Evolutionary conservation across 805 yeast genomes (phyloP).

Genomic region (Suhomyces sp.): DNA sequence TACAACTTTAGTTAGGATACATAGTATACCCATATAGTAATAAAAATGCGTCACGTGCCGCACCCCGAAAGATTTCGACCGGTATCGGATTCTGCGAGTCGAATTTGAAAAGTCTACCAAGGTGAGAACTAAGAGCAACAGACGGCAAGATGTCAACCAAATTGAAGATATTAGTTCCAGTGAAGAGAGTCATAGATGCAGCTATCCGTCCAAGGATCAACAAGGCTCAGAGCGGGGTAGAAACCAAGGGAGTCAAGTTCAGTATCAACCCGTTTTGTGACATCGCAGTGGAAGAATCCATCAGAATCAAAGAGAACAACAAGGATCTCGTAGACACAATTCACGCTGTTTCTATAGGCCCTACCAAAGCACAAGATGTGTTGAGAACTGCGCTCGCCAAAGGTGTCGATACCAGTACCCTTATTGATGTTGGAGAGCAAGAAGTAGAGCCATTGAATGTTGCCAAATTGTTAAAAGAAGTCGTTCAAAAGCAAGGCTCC

Average conservation of each 20-base stretch:
- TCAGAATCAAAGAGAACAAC: conserved; percentile 66
- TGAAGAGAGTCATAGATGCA: conserved; percentile 90
- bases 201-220: conserved; percentile 92
- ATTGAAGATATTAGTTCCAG: conserved; percentile 81
- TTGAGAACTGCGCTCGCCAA: conserved; percentile 89
- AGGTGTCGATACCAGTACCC: conserved; percentile 85
- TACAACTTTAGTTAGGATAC: conserved; percentile 4
- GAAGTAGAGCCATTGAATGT: conserved; percentile 84
- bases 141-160: conserved; percentile 30
- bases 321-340: conserved; percentile 70
- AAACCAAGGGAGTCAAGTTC: conserved; percentile 85
- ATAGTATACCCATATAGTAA: neutral
- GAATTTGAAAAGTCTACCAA: neutral
- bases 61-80: neutral
- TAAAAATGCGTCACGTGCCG: conserved; percentile 2
- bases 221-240: conserved; percentile 78
- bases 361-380: conserved; percentile 81
- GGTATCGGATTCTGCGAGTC: conserved; percentile 2
- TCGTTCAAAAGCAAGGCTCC: conserved; percentile 65
- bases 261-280: conserved; percentile 97
- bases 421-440: conserved; percentile 71
- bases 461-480: conserved; percentile 76
- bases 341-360: conserved; percentile 91
- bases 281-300: conserved; percentile 95
- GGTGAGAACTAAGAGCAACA: neutral